Base-by-base conservation (phyloP, 2,329 filamentous ascomycete genomes). In the Harringtonia aguacate region DNA sequence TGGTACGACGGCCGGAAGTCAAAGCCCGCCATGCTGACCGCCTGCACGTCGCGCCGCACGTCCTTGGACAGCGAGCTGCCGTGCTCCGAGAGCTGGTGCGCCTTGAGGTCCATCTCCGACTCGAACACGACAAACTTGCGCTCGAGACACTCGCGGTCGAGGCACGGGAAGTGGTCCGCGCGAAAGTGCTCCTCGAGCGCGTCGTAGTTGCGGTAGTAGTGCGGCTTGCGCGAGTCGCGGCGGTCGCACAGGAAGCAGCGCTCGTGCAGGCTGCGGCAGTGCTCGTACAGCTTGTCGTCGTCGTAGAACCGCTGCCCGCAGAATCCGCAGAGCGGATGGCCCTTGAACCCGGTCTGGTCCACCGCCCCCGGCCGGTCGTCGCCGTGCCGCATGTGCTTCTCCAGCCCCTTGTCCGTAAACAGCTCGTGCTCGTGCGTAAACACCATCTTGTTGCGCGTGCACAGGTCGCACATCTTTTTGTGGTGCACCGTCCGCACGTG, bases 61-160 rank as follows among this genome's bases (percentile, higher is more conserved):
- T 90, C 84, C 56, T 94, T 95, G 9, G 87, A 86, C 21, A 94
- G 61, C 0, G 81, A 77, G 53, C 81, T 79, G 0, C 81, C 86
- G 58, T 98, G 92, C 43, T 81, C 77, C 53, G 84, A 82, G 10
- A 98, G 65, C 59, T 94, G 86, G 63, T 98, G 92, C 4, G 84
- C 92, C 61, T 97, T 94, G 38, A 98, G 67, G 56, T 98, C 92
- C 70, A 98, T 81, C 56, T 95, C 86, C 0, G 88, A 89, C 44
- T 87, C 86, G 54, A 98, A 98, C 1, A 97, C 92, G 27, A 97
- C 84, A 58, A 97, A 95, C 60, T 95, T 97, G 75, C 95, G 95
- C 54, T 97, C 92, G 57, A 92, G 60, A 56, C 92, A 98, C 57
- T 95, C 89, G 43, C 75, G 72, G 55, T 98, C 88, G 8, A 77